A percentile compares a stretch with the other conserved stretches of the same genome.
phyloP scores from a whole-genome alignment of 1,139 yeast species.

The Kluyveromyces sp. region DNA sequence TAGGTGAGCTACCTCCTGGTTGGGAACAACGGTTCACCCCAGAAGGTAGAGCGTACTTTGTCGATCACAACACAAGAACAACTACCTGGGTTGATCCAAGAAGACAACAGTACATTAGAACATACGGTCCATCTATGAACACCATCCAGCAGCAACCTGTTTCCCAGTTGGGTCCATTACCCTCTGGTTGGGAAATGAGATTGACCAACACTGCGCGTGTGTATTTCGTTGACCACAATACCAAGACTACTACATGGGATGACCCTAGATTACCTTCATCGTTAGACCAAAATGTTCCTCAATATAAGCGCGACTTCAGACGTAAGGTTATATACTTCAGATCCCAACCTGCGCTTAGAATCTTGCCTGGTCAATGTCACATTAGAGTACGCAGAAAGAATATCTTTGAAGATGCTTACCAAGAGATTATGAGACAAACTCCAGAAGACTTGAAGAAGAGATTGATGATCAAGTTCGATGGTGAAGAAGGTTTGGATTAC shows the following conservation, averaged over 20 bases:
- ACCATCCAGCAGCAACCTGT: constrained; percentile 97
- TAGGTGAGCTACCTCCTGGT: constrained; percentile 95
- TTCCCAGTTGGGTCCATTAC: constrained; percentile 95
- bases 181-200: constrained; percentile 99
- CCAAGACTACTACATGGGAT: constrained; percentile 99
- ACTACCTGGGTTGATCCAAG: constrained; percentile 99
- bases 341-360: constrained; percentile 95
- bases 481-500: constrained; percentile 98
- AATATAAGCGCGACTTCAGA: constrained; percentile 97
- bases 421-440: constrained; percentile 97
- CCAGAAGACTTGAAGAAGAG: constrained; percentile 97
- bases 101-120: constrained; percentile 95
- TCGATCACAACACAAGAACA: constrained; percentile 96
- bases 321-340: constrained; percentile 95
- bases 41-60: constrained; percentile 96
- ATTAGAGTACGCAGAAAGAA: constrained; percentile 95
- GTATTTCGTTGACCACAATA: constrained; percentile 96
- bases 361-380: constrained; percentile 97
- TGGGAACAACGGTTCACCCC: constrained; percentile 99
- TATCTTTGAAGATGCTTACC: constrained; percentile 94
- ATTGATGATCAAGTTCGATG: constrained; percentile 95
- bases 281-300: constrained; percentile 96
- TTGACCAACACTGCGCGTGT: constrained; percentile 97
- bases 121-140: constrained; percentile 70
- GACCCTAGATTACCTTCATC: constrained; percentile 98